Percentiles rank a stretch among this genome's conserved stretches.
phyloP scores from a whole-genome alignment of 108 stramenopile species.

The Skeletonema grethae region DNA sequence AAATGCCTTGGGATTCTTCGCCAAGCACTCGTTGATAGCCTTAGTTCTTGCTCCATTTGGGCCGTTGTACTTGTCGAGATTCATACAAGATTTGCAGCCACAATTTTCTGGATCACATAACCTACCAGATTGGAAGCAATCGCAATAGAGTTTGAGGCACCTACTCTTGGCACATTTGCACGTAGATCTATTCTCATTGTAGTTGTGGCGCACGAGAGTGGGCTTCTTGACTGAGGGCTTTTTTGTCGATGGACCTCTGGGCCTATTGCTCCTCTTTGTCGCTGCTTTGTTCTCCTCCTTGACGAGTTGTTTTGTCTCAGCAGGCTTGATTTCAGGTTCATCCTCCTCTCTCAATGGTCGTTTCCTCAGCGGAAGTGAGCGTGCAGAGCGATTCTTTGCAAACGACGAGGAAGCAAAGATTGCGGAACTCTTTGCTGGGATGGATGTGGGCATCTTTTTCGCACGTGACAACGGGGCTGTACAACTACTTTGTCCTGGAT shows the following conservation, averaged over 20 bases:
- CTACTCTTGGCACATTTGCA: slow-evolving; percentile 38
- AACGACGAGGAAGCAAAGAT: slow-evolving; percentile 5
- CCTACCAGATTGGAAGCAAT: slow-evolving; percentile 60
- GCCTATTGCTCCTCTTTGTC: not conserved
- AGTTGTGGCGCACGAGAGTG: slow-evolving; percentile 28
- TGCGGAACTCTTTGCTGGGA: not conserved
- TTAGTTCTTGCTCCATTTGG: slow-evolving; percentile 47
- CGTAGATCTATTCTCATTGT: slow-evolving; percentile 19
- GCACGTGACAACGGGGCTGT: not conserved
- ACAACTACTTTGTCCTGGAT: not conserved
- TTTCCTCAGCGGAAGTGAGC: slow-evolving; percentile 38
- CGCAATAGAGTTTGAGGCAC: slow-evolving; percentile 69
- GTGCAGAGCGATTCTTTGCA: slow-evolving; percentile 8
- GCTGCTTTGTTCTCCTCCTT: not conserved
- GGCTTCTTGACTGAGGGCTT: slow-evolving; percentile 13
- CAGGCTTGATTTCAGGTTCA: slow-evolving; percentile 1
- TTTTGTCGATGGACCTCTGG: slow-evolving; percentile 3
- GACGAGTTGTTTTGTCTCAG: not conserved
- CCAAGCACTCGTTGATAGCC: slow-evolving; percentile 54
- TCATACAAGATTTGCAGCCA: slow-evolving; percentile 59
- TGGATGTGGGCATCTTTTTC: not conserved
- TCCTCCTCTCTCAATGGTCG: slow-evolving; percentile 24
- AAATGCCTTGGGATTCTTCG: slow-evolving; percentile 64
- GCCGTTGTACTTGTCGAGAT: slow-evolving; percentile 34
- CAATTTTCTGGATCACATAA: slow-evolving; percentile 58